A percentile compares a stretch with the other conserved stretches of the same genome.
phyloP scores from a whole-genome alignment of 352 stramenopile genomes.

The Phytophthora citrophthora region DNA sequence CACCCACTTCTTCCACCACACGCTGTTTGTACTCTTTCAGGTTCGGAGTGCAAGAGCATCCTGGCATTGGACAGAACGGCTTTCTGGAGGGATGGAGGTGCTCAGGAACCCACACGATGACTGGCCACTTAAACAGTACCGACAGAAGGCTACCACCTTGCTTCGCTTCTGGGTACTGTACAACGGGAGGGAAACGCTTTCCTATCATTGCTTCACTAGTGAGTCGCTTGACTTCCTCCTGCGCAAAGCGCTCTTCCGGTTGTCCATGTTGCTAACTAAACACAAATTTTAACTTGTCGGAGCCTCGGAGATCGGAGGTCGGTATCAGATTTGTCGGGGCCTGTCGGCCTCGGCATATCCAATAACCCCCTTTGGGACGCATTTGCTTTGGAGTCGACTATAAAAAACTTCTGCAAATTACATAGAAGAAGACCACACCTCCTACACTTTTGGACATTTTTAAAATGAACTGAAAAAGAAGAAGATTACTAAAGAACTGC shows the following conservation, averaged over 20 bases:
- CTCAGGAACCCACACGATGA: conserved; percentile 6
- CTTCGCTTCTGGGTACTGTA: background rate
- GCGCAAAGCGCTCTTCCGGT: background rate
- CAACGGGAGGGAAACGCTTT: background rate
- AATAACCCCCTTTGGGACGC: too few species aligned
- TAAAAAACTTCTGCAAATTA: too few species aligned
- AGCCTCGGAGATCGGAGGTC: background rate
- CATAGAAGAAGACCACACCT: too few species aligned
- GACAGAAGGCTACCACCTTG: background rate
- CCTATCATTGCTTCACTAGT: background rate
- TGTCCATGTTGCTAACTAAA: background rate
- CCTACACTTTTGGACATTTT: too few species aligned
- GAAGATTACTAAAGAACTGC: too few species aligned
- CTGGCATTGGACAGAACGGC: background rate
- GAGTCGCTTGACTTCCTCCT: background rate
- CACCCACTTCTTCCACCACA: background rate
- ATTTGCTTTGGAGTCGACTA: too few species aligned
- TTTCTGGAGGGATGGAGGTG: background rate
- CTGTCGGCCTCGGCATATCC: background rate
- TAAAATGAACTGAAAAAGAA: too few species aligned
- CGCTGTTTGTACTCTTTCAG: conserved; percentile 18
- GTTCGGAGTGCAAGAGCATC: background rate
- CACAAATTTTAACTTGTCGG: background rate
- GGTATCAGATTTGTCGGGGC: background rate
- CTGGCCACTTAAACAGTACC: background rate